Base-by-base conservation (phyloP, 2,329 filamentous ascomycete species). In the Hymenoscyphus scutula region DNA sequence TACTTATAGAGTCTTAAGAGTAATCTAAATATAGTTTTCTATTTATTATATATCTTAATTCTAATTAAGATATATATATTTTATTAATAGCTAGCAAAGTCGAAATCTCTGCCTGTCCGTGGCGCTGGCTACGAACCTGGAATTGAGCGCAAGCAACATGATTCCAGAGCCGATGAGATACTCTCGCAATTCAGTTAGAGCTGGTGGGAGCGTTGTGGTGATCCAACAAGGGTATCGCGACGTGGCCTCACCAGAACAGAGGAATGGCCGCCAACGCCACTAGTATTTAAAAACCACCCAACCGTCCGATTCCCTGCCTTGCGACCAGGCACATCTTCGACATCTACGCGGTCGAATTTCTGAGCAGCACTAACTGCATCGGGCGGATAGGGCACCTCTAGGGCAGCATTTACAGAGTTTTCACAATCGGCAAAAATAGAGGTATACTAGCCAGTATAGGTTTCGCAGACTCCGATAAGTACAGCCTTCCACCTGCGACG, bases 211-310 rank as follows among this genome's bases (percentile, higher is more conserved):
- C 38, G 30, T 19, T 17, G 56, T 51, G 11, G 38, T 59, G 51
- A 41, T 41, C 48, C 19, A 29, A 53, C 51, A 25, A 53, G 23
- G 38, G 15, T 25, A 48, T 30, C 48, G 48, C 56, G 37, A 41
- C 48, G 29, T 59, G 51, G 23, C 61, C 32, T 55, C 30, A 62
- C 30, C 58, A 61, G 61, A 65, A 65, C 60, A 65, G 60, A 65
- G 63, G 61, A 63, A 61, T 65, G 55, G 57, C 58, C 61, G 11
- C 61, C 60, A 65, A 65, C 34, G 34, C 34, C 34, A 38, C 58
- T 59, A 41, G 63, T 29, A 48, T 63, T 63, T 60, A 17, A 64
- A 64, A 64, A 62, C 63, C 60, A 64, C 60, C 63, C 63, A 60
- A 56, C 59, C 41, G 55, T 53, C 53, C 51, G 48, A 54, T 56